phyloP scores from a whole-genome alignment of 192 early-diverging fungal genomes.

The Coemansia sp. region DNA sequence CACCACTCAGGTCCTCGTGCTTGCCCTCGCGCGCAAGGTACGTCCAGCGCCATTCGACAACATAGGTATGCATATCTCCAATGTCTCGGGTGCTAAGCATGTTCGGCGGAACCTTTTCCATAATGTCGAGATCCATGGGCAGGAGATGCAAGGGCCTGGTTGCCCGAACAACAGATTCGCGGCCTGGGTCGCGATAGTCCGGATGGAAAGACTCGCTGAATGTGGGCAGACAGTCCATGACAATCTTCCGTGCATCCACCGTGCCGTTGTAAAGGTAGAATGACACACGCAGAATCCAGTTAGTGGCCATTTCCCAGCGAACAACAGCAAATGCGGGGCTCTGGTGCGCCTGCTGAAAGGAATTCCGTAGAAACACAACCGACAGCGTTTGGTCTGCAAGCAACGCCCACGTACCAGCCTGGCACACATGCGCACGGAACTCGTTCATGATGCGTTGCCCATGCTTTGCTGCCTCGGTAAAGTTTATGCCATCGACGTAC shows the following conservation, averaged over 20 bases:
- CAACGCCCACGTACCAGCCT: conserved; percentile 48
- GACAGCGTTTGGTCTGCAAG: conserved; percentile 32
- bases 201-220: conserved; percentile 38
- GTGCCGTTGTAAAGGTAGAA: conserved; percentile 51
- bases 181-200: conserved; percentile 19
- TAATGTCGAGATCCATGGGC: conserved; percentile 39
- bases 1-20: conserved; percentile 41
- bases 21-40: conserved; percentile 52
- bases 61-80: conserved; percentile 52
- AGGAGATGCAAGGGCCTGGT: conserved; percentile 49
- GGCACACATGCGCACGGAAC: conserved; percentile 47
- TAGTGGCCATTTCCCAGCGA: conserved; percentile 48
- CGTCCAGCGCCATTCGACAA: conserved; percentile 55
- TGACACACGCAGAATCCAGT: conserved; percentile 47
- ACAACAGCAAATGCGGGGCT: conserved; percentile 39
- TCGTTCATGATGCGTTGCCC: conserved; percentile 40
- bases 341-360: conserved; percentile 30
- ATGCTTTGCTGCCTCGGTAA: conserved; percentile 35
- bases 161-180: conserved; percentile 40
- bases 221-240: conserved; percentile 42
- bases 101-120: conserved; percentile 13
- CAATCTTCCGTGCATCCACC: conserved; percentile 39
- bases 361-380: conserved; percentile 47
- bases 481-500: conserved; percentile 44
- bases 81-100: conserved; percentile 47